Evolutionary conservation across 192 early-diverging fungal species (phyloP).

Genomic region (Umbelopsis sp.): DNA sequence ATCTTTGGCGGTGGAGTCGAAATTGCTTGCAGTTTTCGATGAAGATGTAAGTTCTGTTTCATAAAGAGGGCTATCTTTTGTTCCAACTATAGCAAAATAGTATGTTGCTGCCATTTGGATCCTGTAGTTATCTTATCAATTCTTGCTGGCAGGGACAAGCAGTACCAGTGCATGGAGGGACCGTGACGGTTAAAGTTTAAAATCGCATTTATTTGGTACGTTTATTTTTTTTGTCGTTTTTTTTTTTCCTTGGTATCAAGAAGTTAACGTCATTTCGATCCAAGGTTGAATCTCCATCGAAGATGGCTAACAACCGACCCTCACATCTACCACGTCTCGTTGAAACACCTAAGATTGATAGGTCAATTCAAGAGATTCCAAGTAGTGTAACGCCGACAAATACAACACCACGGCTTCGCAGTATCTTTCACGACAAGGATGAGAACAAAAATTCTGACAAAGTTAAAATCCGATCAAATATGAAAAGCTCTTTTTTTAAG

Average conservation of each 20-base stretch:
- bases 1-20: conserved; percentile 55
- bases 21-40: conserved; percentile 37
- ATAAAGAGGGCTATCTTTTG: conserved; percentile 94
- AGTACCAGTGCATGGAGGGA: too few species aligned
- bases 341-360: background rate
- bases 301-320: background rate
- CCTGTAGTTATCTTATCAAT: too few species aligned
- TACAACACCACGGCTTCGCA: background rate
- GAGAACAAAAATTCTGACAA: background rate
- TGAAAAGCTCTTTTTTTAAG: conserved; percentile 9
- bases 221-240: background rate
- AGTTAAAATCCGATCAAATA: background rate
- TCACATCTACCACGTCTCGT: background rate
- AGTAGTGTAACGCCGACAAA: background rate
- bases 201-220: background rate
- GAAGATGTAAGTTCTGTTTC: conserved; percentile 85
- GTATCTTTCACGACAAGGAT: background rate
- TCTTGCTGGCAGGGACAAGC: too few species aligned
- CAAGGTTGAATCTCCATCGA: background rate
- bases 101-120: conserved; percentile 33
- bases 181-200: background rate
- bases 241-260: background rate
- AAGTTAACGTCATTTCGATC: background rate
- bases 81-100: conserved; percentile 95
- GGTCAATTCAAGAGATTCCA: background rate